Conservation (phyloP, 176 grass and related monocot genomes). For the Carex parvula region DNA sequence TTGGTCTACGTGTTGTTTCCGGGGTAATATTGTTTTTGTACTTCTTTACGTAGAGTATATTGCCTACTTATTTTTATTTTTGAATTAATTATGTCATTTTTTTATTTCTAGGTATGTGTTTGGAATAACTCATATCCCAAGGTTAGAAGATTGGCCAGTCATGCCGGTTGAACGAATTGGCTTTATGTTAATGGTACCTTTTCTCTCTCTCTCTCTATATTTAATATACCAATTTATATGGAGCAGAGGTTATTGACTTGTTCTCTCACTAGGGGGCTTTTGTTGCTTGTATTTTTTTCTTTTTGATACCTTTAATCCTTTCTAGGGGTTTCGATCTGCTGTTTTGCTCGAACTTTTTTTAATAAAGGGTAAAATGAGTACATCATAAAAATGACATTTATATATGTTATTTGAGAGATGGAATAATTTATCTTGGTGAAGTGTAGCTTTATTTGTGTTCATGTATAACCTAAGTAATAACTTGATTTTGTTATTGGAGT, state of each 20-base stretch:
- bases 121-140: conserved; percentile 92
- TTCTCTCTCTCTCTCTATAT: conserved; percentile 2
- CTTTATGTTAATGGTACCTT: conserved; percentile 93
- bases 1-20: neutral
- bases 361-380: no score
- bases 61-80: neutral
- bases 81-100: neutral
- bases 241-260: neutral
- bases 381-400: neutral
- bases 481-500: conserved; percentile 15
- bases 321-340: no score
- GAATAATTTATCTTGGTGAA: neutral
- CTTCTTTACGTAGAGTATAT: neutral
- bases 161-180: conserved; percentile 97
- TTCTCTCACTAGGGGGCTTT: neutral
- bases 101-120: conserved; percentile 67
- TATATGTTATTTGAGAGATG: neutral
- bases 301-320: neutral
- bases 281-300: neutral
- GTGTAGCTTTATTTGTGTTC: neutral
- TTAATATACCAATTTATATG: neutral
- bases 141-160: conserved; percentile 97
- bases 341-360: no score
- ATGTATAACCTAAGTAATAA: neutral
- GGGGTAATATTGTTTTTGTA: neutral